phyloP scores from a whole-genome alignment of 78 protist species.

The Tieghemostelium lacteum region DNA sequence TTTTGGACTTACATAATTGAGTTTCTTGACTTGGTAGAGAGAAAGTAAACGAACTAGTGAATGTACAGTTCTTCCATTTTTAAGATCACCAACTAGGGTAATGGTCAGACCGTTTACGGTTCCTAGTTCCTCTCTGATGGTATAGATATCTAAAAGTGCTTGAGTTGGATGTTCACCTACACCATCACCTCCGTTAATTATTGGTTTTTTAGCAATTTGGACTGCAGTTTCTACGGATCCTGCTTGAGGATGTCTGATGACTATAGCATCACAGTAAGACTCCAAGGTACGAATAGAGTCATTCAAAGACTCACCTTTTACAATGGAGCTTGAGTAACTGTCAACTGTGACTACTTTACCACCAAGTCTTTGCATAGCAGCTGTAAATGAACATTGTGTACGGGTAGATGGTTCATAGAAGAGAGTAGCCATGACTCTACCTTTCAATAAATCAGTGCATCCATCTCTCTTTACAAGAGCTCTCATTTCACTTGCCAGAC shows the following conservation, averaged over 20 bases:
- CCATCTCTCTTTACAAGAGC: slow-evolving; percentile 60
- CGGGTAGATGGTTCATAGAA: slow-evolving; percentile 96
- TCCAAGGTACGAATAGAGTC: slow-evolving; percentile 92
- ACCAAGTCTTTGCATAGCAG: slow-evolving; percentile 96
- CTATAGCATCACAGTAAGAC: slow-evolving; percentile 91
- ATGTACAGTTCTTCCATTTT: slow-evolving; percentile 91
- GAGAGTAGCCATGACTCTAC: slow-evolving; percentile 77
- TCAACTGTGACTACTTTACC: slow-evolving; percentile 87
- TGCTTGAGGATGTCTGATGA: slow-evolving; percentile 93
- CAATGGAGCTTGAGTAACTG: slow-evolving; percentile 53
- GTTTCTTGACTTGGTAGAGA: slow-evolving; percentile 72
- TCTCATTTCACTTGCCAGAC: slow-evolving; percentile 87
- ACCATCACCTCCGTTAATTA: slow-evolving; percentile 98
- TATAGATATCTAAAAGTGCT: slow-evolving; percentile 94
- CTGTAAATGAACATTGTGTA: slow-evolving; percentile 91
- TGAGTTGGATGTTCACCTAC: slow-evolving; percentile 97
- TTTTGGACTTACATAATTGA: slow-evolving; percentile 86
- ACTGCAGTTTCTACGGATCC: slow-evolving; percentile 88
- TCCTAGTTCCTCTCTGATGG: slow-evolving; percentile 96
- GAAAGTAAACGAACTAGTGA: slow-evolving; percentile 84
- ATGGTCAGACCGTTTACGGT: slow-evolving; percentile 91
- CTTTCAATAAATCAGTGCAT: slow-evolving; percentile 62
- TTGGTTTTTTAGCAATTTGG: slow-evolving; percentile 76
- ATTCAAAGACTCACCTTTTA: slow-evolving; percentile 94
- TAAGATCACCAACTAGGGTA: slow-evolving; percentile 94